Evolutionary conservation across 176 grass and related monocot genomes (phyloP).

Genomic region (Dactylis glomerata): DNA sequence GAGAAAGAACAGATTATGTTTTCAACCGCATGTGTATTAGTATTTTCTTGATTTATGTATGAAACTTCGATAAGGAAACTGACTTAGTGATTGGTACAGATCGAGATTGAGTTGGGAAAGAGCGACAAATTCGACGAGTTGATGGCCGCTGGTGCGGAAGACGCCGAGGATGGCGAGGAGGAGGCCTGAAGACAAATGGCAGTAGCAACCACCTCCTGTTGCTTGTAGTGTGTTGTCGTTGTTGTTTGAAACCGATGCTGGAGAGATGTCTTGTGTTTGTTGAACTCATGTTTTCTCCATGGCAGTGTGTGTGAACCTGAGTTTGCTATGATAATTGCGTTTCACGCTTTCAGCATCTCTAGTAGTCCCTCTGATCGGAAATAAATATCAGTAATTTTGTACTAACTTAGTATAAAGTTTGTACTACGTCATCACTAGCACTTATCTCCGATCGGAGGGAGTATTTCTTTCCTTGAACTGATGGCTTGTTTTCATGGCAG

Average conservation of each 20-base stretch:
- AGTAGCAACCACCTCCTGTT: neutral
- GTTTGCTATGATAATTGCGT: neutral
- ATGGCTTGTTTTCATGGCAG: neutral
- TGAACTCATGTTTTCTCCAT: neutral
- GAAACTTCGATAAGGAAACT: neutral
- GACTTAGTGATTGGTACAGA: conserved; percentile 26
- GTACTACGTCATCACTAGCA: too few relatives aligned
- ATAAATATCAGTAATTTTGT: too few relatives aligned
- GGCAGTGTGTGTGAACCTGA: conserved; percentile 2
- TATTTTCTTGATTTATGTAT: neutral
- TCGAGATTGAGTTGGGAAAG: conserved; percentile 82
- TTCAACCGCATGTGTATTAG: neutral
- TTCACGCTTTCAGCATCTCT: neutral
- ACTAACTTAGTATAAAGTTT: too few relatives aligned
- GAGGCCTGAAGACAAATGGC: conserved; percentile 30
- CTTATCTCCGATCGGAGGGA: too few relatives aligned
- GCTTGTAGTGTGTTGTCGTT: conserved; percentile 26
- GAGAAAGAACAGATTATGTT: neutral
- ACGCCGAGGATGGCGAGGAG: conserved; percentile 53
- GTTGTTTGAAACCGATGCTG: neutral
- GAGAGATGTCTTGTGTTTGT: conserved; percentile 5
- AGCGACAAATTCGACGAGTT: conserved; percentile 86
- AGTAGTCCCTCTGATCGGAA: too few relatives aligned
- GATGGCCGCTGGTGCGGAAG: conserved; percentile 70
- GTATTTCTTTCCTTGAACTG: neutral